Evolutionary conservation across 2,329 filamentous ascomycete species (phyloP), one percentile per base, ranked within the genome.

Genomic region (Akanthomyces uredinophilus): DNA sequence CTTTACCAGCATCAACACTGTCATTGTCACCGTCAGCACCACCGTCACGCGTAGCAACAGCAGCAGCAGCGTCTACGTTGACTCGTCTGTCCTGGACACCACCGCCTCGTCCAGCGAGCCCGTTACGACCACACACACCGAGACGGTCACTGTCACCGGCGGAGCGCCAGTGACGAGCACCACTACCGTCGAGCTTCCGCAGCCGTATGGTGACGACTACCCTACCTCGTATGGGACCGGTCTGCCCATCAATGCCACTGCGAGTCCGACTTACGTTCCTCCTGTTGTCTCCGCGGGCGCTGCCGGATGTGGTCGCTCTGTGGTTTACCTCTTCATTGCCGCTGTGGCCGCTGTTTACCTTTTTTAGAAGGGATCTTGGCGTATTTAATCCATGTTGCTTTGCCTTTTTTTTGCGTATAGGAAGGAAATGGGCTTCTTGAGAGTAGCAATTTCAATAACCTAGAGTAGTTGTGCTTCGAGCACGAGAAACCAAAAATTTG

Each of bases 91-190:
- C 10, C 51, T 64, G 20, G 64, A 60, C 4, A 53, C 24, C 44
- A n/a, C 43, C 20, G 32, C 22, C 59, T 22, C 51, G 18, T 60
- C 60, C 4, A 51, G 44, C 35, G 32, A 35, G 10, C 63, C 63
- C 18, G 60, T 59, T 35, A 65, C 27, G 6, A 29, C 67, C 63
- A 75, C 70, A 18, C 64, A 69, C 64, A 75, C 73, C 20, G 53
- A 69, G 57, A 67, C 71, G 32, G 66, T 73, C 59, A 76, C 74
- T 39, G 66, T 69, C 53, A 74, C 71, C n/a, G 65, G 52, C 39
- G 71, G 70, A 22, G 62, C 68, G 37, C 64, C 69, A 7, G 64
- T 65, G 11, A 70, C 70, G 27, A 68, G 69, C 29, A 73, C 72
- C 62, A 72, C 69, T n/a, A 76, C 72, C 16, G 67, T 75, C 63